A percentile compares a stretch with the other conserved stretches of the same genome.
phyloP scores from a whole-genome alignment of 1,284 basidiomycete genomes.

The Leccinum griseonigrum region DNA sequence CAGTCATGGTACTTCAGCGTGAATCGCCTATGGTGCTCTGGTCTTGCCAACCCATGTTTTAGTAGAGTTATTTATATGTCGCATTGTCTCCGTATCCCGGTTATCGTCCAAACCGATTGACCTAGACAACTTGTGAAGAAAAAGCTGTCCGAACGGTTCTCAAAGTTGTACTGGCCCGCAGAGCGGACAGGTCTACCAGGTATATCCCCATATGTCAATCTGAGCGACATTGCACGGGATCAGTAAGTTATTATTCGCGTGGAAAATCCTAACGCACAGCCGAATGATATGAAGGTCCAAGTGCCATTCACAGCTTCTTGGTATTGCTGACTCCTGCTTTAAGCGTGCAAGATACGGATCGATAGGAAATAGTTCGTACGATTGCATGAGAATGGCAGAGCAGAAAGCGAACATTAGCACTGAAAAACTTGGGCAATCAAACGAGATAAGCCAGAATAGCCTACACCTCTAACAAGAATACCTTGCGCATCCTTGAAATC shows the following conservation, averaged over 20 bases:
- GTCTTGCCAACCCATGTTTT: not conserved
- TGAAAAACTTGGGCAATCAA: not conserved
- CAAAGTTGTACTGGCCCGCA: not conserved
- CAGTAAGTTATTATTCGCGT: not conserved
- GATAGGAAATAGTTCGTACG: not conserved
- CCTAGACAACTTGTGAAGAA: too few species aligned
- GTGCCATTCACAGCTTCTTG: not conserved
- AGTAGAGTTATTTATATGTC: constrained; percentile 9
- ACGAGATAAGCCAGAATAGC: not conserved
- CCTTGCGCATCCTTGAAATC: not conserved
- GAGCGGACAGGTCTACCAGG: not conserved
- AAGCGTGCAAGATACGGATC: not conserved
- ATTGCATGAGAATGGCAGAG: not conserved
- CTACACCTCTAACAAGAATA: not conserved
- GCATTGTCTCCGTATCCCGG: not conserved
- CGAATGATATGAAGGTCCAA: not conserved
- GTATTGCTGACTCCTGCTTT: not conserved
- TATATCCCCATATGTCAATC: not conserved
- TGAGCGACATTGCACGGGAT: not conserved
- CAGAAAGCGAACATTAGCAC: not conserved
- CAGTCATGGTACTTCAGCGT: constrained; percentile 11
- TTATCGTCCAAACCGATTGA: not conserved
- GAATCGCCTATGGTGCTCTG: not conserved
- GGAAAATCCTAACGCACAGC: not conserved
- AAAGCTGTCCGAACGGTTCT: not conserved